phyloP scores from a whole-genome alignment of 345 rosid genomes.

The Citrus maxima region DNA sequence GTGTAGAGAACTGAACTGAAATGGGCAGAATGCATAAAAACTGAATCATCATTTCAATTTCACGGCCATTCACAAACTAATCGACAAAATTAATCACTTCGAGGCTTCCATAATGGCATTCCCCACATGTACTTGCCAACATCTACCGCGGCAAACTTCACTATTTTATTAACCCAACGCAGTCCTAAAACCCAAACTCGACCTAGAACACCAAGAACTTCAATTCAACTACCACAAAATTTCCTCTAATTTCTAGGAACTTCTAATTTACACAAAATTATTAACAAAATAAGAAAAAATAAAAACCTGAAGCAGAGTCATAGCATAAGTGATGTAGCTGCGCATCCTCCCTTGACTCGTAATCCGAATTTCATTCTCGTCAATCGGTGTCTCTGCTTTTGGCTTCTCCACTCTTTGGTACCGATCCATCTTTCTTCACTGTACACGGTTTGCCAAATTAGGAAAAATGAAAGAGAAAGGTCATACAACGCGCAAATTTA shows the following conservation, averaged over 20 bases:
- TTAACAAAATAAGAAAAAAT: neutral
- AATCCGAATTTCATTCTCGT: slow-evolving; percentile 88
- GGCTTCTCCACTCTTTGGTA: slow-evolving; percentile 82
- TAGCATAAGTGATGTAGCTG: slow-evolving; percentile 78
- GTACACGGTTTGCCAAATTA: neutral
- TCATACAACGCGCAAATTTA: neutral
- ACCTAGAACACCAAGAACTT: neutral
- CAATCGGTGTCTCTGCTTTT: slow-evolving; percentile 65
- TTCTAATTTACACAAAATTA: neutral
- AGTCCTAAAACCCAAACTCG: neutral
- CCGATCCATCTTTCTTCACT: slow-evolving; percentile 58
- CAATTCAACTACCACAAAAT: neutral
- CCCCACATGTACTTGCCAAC: neutral
- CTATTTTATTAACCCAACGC: neutral
- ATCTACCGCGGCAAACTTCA: neutral
- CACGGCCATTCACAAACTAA: neutral
- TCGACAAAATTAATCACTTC: neutral
- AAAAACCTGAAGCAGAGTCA: slow-evolving; percentile 75
- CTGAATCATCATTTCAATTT: neutral
- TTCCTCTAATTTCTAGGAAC: neutral
- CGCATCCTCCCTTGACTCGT: slow-evolving; percentile 88
- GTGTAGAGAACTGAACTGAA: neutral
- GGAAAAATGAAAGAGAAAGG: neutral
- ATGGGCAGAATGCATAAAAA: neutral
- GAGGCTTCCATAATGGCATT: neutral